These are phyloP conservation scores for Schizopora paradoxa DNA, from an alignment of 1,284 basidiomycete genomes.

Conservation along the genomic window DNA sequence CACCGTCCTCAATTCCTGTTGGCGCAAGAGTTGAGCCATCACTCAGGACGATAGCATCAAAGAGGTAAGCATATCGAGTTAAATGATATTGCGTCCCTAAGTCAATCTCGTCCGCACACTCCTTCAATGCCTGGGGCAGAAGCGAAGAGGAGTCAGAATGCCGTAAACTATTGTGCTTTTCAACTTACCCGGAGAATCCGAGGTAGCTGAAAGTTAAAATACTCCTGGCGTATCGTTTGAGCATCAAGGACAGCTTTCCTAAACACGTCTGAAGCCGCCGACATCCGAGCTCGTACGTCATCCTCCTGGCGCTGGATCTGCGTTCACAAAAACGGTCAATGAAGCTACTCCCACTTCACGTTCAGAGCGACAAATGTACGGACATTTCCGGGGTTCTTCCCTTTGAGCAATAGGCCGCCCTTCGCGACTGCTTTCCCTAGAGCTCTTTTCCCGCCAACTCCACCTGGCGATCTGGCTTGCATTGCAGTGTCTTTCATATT, in stretches of 20 bases:
- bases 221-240: constrained; percentile 89
- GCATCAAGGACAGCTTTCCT: constrained; percentile 89
- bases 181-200: constrained; percentile 81
- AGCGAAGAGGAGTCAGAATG: constrained; percentile 1
- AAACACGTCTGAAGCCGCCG: constrained; percentile 82
- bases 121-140: constrained; percentile 75
- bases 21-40: constrained; percentile 86
- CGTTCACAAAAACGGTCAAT: constrained; percentile 9
- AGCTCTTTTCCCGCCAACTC: constrained; percentile 65
- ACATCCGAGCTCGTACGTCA: constrained; percentile 84
- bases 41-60: constrained; percentile 83
- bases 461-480: constrained; percentile 48
- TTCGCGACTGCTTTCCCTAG: constrained; percentile 89
- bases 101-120: constrained; percentile 94
- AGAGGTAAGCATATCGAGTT: constrained; percentile 90
- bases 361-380: constrained; percentile 24
- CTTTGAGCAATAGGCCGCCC: constrained; percentile 86
- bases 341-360: background rate
- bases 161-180: constrained; percentile 3
- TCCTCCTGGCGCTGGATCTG: constrained; percentile 93
- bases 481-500: constrained; percentile 75
- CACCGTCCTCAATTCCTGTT: constrained; percentile 59
- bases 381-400: constrained; percentile 89
- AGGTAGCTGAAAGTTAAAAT: constrained; percentile 95
- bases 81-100: constrained; percentile 96